Conservation (phyloP, 129 eudicot species). For the Escallonia rubra region DNA sequence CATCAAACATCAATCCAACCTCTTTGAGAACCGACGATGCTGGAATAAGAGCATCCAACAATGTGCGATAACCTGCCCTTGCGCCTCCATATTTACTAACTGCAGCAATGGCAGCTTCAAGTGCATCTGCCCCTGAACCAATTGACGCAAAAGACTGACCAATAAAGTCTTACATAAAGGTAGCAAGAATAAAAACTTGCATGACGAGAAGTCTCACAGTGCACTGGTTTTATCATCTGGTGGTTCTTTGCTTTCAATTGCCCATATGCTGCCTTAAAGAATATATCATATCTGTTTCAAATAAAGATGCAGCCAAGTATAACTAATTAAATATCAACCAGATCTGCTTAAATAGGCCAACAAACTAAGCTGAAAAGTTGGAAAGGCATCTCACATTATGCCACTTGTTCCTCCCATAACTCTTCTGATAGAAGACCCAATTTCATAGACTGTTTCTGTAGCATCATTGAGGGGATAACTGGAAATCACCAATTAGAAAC, state of each 20-base stretch:
- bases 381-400: conserved; percentile 43
- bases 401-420: conserved; percentile 99
- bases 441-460: conserved; percentile 76
- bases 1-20: conserved; percentile 27
- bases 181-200: neutral
- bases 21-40: conserved; percentile 64
- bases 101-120: conserved; percentile 86
- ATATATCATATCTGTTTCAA: conserved; percentile 77
- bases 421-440: conserved; percentile 85
- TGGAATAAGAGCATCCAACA: conserved; percentile 91
- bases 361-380: neutral
- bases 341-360: neutral
- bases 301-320: neutral
- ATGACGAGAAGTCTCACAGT: conserved; percentile 43
- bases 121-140: conserved; percentile 81
- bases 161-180: conserved; percentile 1
- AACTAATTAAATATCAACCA: neutral
- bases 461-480: conserved; percentile 92
- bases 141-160: conserved; percentile 12
- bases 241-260: conserved; percentile 51
- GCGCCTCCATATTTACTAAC: conserved; percentile 95
- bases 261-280: conserved; percentile 85
- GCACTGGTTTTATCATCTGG: conserved; percentile 35
- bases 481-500: conserved; percentile 15
- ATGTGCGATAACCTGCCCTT: conserved; percentile 83